Percentiles rank a stretch among this genome's conserved stretches.
Evolutionary conservation across 805 yeast species (phyloP).

Genomic region (Metschnikowia aberdeeniae): DNA sequence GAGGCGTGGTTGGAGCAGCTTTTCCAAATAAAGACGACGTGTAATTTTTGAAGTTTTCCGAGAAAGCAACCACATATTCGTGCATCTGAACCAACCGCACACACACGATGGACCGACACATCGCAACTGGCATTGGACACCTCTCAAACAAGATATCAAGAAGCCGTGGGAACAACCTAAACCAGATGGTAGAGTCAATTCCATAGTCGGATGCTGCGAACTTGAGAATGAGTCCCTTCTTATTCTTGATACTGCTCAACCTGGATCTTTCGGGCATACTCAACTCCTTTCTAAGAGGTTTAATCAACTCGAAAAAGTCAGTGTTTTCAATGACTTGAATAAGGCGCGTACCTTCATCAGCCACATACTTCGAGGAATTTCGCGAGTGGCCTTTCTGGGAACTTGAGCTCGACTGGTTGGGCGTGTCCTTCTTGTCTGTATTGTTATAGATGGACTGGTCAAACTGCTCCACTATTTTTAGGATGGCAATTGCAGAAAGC

Average conservation of each 20-base stretch:
- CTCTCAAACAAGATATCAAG: slow-evolving; percentile 66
- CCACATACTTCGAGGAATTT: slow-evolving; percentile 66
- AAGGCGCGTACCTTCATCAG: slow-evolving; percentile 71
- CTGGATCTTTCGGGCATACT: slow-evolving; percentile 79
- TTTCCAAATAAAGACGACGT: slow-evolving; percentile 35
- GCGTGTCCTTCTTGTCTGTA: slow-evolving; percentile 24
- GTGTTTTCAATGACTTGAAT: slow-evolving; percentile 71
- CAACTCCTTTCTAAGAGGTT: slow-evolving; percentile 45
- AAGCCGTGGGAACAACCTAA: slow-evolving; percentile 75
- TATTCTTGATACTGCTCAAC: slow-evolving; percentile 57
- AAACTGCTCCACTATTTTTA: slow-evolving; percentile 77
- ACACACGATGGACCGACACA: slow-evolving; percentile 88
- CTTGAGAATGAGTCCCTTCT: slow-evolving; percentile 64
- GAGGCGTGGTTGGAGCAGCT: slow-evolving; percentile 37
- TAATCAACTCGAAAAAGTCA: slow-evolving; percentile 63
- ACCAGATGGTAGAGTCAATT: slow-evolving; percentile 96
- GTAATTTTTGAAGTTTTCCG: slow-evolving; percentile 40
- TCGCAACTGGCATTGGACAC: slow-evolving; percentile 91
- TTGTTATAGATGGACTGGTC: slow-evolving; percentile 73
- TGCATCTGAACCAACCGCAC: slow-evolving; percentile 82
- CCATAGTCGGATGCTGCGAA: slow-evolving; percentile 92
- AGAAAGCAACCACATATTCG: slow-evolving; percentile 57
- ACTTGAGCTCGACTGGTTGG: slow-evolving; percentile 20
- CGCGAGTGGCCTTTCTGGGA: slow-evolving; percentile 42
- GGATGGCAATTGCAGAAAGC: slow-evolving; percentile 67